Evolutionary conservation across 2,329 filamentous ascomycete species (phyloP).

Genomic region (Phaeosphaeria sp.): DNA sequence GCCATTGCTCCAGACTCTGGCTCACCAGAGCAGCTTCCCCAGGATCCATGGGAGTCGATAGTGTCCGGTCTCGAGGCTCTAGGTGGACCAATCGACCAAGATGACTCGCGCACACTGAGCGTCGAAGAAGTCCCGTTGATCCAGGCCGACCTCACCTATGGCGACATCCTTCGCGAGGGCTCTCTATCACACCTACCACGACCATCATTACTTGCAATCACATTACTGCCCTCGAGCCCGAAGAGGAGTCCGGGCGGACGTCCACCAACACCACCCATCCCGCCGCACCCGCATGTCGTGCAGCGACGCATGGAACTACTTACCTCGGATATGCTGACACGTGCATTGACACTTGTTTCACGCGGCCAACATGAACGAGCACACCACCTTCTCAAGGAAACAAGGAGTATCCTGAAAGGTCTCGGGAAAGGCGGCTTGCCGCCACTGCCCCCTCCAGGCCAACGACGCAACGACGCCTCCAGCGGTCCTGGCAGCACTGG

Average conservation of each 20-base stretch:
- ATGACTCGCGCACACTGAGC: constrained; percentile 81
- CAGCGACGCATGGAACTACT: constrained; percentile 97
- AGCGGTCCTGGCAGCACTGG: constrained; percentile 49
- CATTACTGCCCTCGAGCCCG: constrained; percentile 80
- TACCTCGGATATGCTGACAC: constrained; percentile 96
- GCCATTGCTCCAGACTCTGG: constrained; percentile 88
- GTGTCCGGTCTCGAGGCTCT: constrained; percentile 94
- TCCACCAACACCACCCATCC: constrained; percentile 74
- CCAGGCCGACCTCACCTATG: constrained; percentile 92
- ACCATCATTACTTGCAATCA: constrained; percentile 91
- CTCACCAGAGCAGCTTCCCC: constrained; percentile 81
- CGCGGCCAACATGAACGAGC: constrained; percentile 92
- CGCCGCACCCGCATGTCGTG: constrained; percentile 92
- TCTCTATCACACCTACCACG: constrained; percentile 84
- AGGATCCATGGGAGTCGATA: constrained; percentile 97
- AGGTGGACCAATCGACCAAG: constrained; percentile 83
- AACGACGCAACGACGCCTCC: constrained; percentile 46
- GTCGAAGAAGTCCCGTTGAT: constrained; percentile 95
- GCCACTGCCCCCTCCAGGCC: constrained; percentile 74
- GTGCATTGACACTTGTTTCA: constrained; percentile 88
- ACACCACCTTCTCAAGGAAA: constrained; percentile 90
- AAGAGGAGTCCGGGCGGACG: constrained; percentile 63
- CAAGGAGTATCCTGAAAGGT: constrained; percentile 91
- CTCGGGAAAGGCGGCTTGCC: constrained; percentile 94
- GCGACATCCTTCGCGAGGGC: constrained; percentile 90